A percentile compares a stretch with the other conserved stretches of the same genome.
Evolutionary conservation across 2,329 filamentous ascomycete species (phyloP).

Genomic region (Thielaviopsis cerberus): DNA sequence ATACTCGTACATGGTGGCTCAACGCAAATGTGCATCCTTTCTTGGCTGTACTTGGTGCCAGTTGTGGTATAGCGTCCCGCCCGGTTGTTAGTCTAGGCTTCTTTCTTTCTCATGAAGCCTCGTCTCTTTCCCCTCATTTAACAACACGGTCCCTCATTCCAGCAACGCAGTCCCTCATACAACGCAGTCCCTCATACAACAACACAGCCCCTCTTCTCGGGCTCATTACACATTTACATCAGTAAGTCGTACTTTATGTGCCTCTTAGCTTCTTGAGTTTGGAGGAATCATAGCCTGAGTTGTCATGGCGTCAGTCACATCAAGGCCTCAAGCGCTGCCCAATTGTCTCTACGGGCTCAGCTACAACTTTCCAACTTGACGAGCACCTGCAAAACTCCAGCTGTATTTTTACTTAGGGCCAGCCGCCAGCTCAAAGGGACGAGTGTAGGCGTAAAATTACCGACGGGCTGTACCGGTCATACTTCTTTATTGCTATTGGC

Average conservation of each 20-base stretch:
- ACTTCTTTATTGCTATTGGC: too few relatives aligned
- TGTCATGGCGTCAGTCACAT: neutral
- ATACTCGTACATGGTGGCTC: neutral
- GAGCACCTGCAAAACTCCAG: neutral
- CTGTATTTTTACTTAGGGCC: neutral
- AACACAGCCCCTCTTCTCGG: too few relatives aligned
- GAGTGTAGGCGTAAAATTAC: too few relatives aligned
- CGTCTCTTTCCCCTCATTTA: neutral
- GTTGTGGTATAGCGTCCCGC: too few relatives aligned
- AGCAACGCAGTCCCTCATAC: neutral
- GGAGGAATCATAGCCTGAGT: neutral
- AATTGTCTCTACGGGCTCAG: neutral
- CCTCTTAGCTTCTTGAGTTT: neutral
- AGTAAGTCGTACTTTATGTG: neutral
- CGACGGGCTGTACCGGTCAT: too few relatives aligned
- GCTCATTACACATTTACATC: too few relatives aligned
- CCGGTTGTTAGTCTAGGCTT: too few relatives aligned
- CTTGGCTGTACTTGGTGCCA: neutral
- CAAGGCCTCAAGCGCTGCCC: neutral
- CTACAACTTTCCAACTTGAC: neutral
- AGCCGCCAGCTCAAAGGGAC: neutral
- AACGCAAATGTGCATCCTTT: neutral
- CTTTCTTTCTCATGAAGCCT: neutral
- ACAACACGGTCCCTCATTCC: neutral
- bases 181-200: too few relatives aligned